Conservation (phyloP, 2,329 filamentous ascomycete species). For the Exutisphaerella laricina region DNA sequence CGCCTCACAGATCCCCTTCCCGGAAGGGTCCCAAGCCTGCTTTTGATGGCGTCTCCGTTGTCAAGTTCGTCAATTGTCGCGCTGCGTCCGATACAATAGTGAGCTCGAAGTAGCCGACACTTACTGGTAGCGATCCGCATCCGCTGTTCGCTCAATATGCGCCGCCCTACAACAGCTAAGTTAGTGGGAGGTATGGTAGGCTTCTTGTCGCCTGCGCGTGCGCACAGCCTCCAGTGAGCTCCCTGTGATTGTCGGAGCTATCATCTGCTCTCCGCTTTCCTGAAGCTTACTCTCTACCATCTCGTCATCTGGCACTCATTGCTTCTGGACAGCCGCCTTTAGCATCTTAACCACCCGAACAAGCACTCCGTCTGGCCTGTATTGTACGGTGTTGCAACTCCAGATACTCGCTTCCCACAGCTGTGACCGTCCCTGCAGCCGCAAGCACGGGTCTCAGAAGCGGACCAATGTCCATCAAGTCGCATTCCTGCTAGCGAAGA, state of each 20-base stretch:
- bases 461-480: constrained; percentile 22
- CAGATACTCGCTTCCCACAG: constrained; percentile 7
- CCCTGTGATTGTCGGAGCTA: constrained; percentile 21
- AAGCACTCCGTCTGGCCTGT: not conserved
- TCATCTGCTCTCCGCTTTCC: constrained; percentile 21
- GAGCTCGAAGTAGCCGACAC: constrained; percentile 7
- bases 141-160: constrained; percentile 13
- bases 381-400: constrained; percentile 7
- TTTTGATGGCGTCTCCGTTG: constrained; percentile 16
- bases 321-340: constrained; percentile 1
- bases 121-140: constrained; percentile 2
- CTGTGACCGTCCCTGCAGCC: constrained; percentile 1
- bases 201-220: constrained; percentile 14
- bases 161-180: constrained; percentile 1
- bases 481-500: constrained; percentile 17
- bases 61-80: constrained; percentile 14
- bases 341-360: not conserved
- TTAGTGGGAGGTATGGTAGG: constrained; percentile 13
- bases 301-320: constrained; percentile 22
- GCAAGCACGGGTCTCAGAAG: constrained; percentile 7
- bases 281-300: constrained; percentile 19
- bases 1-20: constrained; percentile 14
- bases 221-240: constrained; percentile 17
- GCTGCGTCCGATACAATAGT: constrained; percentile 21
- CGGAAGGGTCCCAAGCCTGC: constrained; percentile 12